phyloP scores from a whole-genome alignment of 2,329 filamentous ascomycete species.

The Diaporthe sp. region DNA sequence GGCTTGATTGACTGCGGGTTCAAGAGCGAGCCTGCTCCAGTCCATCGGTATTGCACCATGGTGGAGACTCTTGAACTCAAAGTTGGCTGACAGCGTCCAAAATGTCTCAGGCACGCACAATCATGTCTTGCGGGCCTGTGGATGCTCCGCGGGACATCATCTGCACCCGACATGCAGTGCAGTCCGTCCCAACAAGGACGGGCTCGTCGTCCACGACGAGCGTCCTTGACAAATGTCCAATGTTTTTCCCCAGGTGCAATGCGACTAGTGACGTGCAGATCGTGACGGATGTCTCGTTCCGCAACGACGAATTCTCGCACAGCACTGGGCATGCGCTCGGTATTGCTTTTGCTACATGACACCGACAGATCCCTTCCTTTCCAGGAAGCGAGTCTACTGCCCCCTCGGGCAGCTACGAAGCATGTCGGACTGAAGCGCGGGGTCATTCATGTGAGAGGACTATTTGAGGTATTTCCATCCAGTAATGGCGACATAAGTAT shows the following conservation, averaged over 20 bases:
- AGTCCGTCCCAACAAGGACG: background rate
- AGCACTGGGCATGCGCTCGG: background rate
- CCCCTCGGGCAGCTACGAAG: background rate
- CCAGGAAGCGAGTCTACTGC: background rate
- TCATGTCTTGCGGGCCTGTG: background rate
- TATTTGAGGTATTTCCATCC: background rate
- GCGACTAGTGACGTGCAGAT: background rate
- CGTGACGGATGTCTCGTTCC: background rate
- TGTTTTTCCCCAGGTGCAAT: background rate
- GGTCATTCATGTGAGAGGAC: background rate
- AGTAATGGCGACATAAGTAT: too few relatives aligned
- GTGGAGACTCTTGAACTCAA: background rate
- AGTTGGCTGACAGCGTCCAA: background rate
- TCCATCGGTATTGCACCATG: background rate
- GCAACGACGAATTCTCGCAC: background rate
- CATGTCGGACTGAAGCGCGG: background rate
- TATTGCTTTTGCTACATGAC: background rate
- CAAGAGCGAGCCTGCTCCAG: background rate
- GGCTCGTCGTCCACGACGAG: background rate
- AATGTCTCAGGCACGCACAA: background rate
- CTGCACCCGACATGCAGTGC: background rate
- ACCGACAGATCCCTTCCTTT: background rate
- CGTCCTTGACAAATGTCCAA: background rate
- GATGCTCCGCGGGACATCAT: background rate
- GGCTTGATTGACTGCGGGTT: background rate